These are phyloP conservation scores for Heliamphora exappendiculata DNA, from an alignment of 148 eudicot species.

Conservation along the genomic window DNA sequence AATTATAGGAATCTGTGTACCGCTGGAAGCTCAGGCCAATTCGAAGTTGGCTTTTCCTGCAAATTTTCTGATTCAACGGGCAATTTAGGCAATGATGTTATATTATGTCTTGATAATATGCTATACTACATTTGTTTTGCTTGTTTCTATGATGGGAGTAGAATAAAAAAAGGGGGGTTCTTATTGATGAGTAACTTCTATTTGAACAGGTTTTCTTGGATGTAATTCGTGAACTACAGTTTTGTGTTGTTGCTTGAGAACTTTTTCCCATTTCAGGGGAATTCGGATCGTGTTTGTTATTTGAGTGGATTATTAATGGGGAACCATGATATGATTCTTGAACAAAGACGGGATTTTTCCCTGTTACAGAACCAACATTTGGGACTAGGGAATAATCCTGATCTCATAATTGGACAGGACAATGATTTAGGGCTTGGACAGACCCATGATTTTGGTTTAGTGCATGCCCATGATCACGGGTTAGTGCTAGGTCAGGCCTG, in stretches of 20 bases:
- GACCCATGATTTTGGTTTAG: constrained; percentile 19
- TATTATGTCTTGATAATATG: neutral
- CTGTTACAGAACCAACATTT: constrained; percentile 36
- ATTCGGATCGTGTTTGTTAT: neutral
- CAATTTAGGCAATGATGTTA: neutral
- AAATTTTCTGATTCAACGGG: neutral
- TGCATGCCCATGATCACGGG: constrained; percentile 7
- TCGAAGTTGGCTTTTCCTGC: too few species aligned
- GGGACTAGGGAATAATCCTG: constrained; percentile 28
- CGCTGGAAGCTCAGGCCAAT: too few species aligned
- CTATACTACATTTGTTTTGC: neutral
- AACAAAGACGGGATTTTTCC: constrained; percentile 25
- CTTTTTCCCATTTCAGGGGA: neutral
- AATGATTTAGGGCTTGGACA: constrained; percentile 28
- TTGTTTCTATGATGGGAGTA: neutral
- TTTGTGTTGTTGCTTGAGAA: too few species aligned
- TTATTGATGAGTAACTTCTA: too few species aligned
- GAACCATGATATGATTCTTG: constrained; percentile 29
- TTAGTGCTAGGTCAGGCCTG: constrained; percentile 9
- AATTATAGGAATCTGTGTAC: too few species aligned
- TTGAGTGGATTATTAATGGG: too few species aligned
- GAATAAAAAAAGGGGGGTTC: too few species aligned
- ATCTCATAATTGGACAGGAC: constrained; percentile 29
- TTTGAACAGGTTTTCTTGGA: too few species aligned
- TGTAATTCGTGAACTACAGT: too few species aligned